phyloP scores from a whole-genome alignment of 768 basidiomycete species.

The Pleurotus pulmonarius region DNA sequence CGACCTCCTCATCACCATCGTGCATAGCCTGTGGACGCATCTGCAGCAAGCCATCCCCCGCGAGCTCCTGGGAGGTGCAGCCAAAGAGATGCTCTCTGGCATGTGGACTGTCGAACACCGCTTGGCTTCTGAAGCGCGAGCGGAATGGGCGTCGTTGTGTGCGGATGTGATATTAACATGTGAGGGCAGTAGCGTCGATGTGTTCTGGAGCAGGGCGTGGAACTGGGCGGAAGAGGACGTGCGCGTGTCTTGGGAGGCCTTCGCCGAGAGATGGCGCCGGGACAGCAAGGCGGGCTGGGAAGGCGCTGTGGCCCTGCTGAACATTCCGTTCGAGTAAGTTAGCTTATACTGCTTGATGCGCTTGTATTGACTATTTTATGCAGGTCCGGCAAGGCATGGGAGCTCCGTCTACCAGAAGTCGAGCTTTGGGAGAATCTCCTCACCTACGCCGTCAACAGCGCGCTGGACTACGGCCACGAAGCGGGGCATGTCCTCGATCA shows the following conservation, averaged over 20 bases:
- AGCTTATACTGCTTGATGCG: slow-evolving; percentile 8
- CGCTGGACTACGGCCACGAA: slow-evolving; percentile 59
- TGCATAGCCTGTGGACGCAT: slow-evolving; percentile 55
- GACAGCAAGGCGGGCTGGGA: slow-evolving; percentile 48
- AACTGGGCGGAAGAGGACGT: slow-evolving; percentile 33
- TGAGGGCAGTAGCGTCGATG: slow-evolving; percentile 40
- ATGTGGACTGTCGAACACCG: slow-evolving; percentile 46
- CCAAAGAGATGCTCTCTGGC: slow-evolving; percentile 41
- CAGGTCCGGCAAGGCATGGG: slow-evolving; percentile 45
- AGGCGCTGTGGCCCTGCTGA: slow-evolving; percentile 47
- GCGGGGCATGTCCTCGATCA: slow-evolving; percentile 48
- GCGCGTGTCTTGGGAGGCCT: slow-evolving; percentile 42
- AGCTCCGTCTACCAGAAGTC: slow-evolving; percentile 50
- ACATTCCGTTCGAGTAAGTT: slow-evolving; percentile 61
- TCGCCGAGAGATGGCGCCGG: slow-evolving; percentile 52
- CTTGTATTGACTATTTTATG: slow-evolving; percentile 6
- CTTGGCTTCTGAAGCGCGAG: slow-evolving; percentile 42
- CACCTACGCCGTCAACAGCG: slow-evolving; percentile 45
- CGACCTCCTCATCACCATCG: slow-evolving; percentile 54
- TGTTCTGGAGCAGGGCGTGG: slow-evolving; percentile 44
- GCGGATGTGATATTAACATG: slow-evolving; percentile 49
- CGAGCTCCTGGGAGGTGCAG: slow-evolving; percentile 37
- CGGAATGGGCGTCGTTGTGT: slow-evolving; percentile 59
- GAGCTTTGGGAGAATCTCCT: slow-evolving; percentile 60
- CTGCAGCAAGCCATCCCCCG: slow-evolving; percentile 40